Base-by-base conservation (phyloP, 371 early-diverging fungal genomes). In the Conidiobolus incongruus region DNA sequence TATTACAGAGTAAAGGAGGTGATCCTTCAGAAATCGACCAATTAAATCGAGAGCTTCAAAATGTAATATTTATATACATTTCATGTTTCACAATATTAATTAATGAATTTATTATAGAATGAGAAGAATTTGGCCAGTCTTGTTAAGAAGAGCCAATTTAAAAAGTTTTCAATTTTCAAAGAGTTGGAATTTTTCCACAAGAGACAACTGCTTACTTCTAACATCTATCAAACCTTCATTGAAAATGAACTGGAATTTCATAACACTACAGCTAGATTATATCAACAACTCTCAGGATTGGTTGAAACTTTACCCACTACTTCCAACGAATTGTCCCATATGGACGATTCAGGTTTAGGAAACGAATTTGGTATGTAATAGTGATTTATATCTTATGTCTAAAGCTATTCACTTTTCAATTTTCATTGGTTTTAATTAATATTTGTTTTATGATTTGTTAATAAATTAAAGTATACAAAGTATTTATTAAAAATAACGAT, bases 131-230 rank as follows among this genome's bases (percentile, higher is more conserved):
- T 40, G 2, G 10, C 22, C 3, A 16, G 12, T 8, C 11, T 12
- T 23, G 22, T 20, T n/a, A 40, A 40, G 15, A 22, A 22, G 15
- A 8, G 13, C 6, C n/a, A n/a, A 15, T 40, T 40, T 40, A 23
- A 20, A 26, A 17, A 16, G 12, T 29, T 20, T 16, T 40, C 20
- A 20, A n/a, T 40, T 8, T 13, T 10, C 11, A 29, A 29, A 13
- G 40, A 40, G 13, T 23, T 40, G 6, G 40, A 40, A 8, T 40
- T 28, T 29, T 40, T 26, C 13, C 40, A 40, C 16, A 40, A 22
- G 28, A 23, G 29, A 12, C 31, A 26, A 20, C 6, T n/a, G 7
- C 28, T 20, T 13, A 40, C 19, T 13, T 22, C 11, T 10, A 16
- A 15, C 17, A 40, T 28, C 13, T 40, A 40, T 30, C 40, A 29